Base-by-base conservation (phyloP, 768 basidiomycete genomes). In the Mycena filopes region DNA sequence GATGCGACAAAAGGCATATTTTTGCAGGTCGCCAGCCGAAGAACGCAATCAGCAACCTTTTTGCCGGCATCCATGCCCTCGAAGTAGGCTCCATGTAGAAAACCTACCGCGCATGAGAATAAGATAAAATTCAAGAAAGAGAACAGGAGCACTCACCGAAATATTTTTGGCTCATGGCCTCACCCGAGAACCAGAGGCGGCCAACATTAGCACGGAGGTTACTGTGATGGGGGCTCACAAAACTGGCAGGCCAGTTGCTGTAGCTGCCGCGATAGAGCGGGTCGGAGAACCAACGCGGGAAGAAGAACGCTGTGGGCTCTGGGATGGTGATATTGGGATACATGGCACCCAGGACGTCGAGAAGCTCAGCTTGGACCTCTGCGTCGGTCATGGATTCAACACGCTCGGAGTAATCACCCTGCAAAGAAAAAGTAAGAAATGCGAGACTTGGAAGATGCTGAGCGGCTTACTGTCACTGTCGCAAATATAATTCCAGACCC, bases 201-300 rank as follows among this genome's bases (percentile, higher is more conserved):
- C 76, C 77, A 20, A 90, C 77, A 23, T 85, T 87, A 7, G 86
- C 85, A 60, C 84, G 80, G 49, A 90, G 69, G 69, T 90, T 88
- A 28, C 83, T 76, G n/a, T 86, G 80, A 55, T 89, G 86, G 11
- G 74, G 77, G 18, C 79, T 80, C 13, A 85, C 74, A 66, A 89
- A 89, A 4, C 86, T 81, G 0, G 90, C 81, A 0, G 89, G 89
- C 89, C 89, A 91, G 64, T 90, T 92, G 23, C 86, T 87, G 68
- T 88, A 92, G 4, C 88, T 86, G 5, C 88, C 88, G 23, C 87
- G 81, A 73, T 81, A 87, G 3, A 83, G 75, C 4, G 84, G 82
- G 70, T 90, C 81, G 15, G 74, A 73, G 48, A 79, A 68, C 91
- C 90, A 92, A 4, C 81, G 75, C 4, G 83, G 81, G 66, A 87